Percentiles rank a stretch among this genome's conserved stretches.
These are phyloP conservation scores for Haplosporangium gracile DNA, from an alignment of 192 early-diverging fungal genomes.

Conservation along the genomic window DNA sequence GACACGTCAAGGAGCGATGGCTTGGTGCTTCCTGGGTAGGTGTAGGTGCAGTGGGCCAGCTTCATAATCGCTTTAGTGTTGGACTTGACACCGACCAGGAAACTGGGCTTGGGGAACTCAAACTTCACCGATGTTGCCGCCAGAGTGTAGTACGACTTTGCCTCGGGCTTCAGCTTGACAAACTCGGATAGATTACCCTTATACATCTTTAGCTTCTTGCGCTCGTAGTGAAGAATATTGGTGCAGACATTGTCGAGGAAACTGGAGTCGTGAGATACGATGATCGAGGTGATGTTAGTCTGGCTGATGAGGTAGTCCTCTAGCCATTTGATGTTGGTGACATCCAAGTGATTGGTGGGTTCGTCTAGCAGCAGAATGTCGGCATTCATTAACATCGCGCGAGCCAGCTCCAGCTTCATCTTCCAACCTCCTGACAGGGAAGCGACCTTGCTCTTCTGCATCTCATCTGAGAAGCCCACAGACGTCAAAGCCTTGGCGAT, in stretches of 20 bases:
- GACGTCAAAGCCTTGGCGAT: slow-evolving; percentile 61
- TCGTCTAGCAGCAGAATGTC: slow-evolving; percentile 94
- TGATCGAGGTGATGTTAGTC: slow-evolving; percentile 76
- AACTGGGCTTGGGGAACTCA: slow-evolving; percentile 81
- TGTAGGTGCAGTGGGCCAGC: slow-evolving; percentile 80
- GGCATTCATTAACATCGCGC: slow-evolving; percentile 86
- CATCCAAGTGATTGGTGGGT: slow-evolving; percentile 93
- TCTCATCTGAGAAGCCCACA: slow-evolving; percentile 75
- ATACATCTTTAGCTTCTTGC: slow-evolving; percentile 83
- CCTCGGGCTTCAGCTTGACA: slow-evolving; percentile 79
- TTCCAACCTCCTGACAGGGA: slow-evolving; percentile 89
- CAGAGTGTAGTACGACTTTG: slow-evolving; percentile 82
- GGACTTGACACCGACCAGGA: slow-evolving; percentile 83
- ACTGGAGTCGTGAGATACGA: slow-evolving; percentile 87
- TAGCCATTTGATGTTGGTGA: slow-evolving; percentile 81
- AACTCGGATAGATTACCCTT: slow-evolving; percentile 85
- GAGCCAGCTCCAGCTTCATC: slow-evolving; percentile 88
- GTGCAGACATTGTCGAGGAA: slow-evolving; percentile 88
- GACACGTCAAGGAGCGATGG: slow-evolving; percentile 74
- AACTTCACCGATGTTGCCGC: slow-evolving; percentile 79
- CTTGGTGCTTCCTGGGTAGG: slow-evolving; percentile 77
- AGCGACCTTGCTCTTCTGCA: slow-evolving; percentile 69
- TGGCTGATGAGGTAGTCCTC: slow-evolving; percentile 78
- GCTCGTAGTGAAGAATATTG: slow-evolving; percentile 84
- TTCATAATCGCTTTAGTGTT: slow-evolving; percentile 86